phyloP scores from a whole-genome alignment of 345 rosid genomes.

The Fremontodendron californicum region DNA sequence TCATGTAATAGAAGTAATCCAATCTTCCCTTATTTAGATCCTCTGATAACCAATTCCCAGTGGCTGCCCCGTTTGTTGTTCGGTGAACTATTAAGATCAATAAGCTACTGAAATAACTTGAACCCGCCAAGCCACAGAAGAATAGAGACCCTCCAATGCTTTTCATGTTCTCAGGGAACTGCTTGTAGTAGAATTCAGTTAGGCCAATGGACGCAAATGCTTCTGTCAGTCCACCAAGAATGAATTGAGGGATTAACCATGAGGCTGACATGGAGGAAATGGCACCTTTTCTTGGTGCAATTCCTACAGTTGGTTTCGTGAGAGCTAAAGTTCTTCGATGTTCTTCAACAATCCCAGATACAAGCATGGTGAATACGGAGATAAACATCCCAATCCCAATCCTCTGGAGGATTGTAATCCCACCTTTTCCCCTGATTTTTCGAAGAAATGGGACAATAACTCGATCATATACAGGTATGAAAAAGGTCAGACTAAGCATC shows the following conservation, averaged over 20 bases:
- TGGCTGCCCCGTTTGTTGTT: conserved; percentile 9
- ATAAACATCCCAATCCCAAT: conserved; percentile 35
- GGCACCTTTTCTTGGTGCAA: conserved; percentile 34
- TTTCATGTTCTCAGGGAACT: conserved; percentile 52
- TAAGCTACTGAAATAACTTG: conserved; percentile 19
- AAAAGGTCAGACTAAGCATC: conserved; percentile 49
- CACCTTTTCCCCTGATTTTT: conserved; percentile 37
- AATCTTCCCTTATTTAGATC: conserved; percentile 5
- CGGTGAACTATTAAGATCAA: conserved; percentile 14
- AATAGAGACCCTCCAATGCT: conserved; percentile 17
- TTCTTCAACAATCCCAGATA: conserved; percentile 44
- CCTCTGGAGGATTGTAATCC: conserved; percentile 41
- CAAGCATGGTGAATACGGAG: conserved; percentile 34
- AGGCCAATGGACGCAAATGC: conserved; percentile 38
- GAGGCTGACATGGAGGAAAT: conserved; percentile 52
- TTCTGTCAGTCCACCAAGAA: conserved; percentile 45
- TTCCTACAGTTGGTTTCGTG: conserved; percentile 46
- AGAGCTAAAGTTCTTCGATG: conserved; percentile 40
- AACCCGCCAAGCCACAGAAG: conserved; percentile 9
- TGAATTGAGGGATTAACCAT: conserved; percentile 53
- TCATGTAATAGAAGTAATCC: conserved; percentile 27
- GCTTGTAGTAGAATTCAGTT: conserved; percentile 50
- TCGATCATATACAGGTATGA: conserved; percentile 54
- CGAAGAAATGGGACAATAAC: conserved; percentile 40
- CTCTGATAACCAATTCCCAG: conserved; percentile 11